Evolutionary conservation across 2,329 filamentous ascomycete genomes (phyloP).

Genomic region (Paraphoma chrysanthemicola): DNA sequence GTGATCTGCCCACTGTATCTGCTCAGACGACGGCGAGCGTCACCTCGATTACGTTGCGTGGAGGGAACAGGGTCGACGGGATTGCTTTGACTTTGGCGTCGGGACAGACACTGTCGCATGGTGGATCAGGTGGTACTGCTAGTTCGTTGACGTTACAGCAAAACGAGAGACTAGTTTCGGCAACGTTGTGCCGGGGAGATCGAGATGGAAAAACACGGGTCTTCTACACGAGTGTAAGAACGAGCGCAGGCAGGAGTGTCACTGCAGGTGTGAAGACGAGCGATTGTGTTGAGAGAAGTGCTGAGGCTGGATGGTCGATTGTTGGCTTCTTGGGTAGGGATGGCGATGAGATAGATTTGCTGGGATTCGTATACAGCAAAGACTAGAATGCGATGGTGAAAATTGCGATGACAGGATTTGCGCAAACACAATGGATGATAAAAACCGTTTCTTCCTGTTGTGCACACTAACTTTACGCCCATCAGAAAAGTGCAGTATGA

Average conservation of each 20-base stretch:
- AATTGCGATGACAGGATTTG: not conserved
- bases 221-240: constrained; percentile 64
- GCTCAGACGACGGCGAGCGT: constrained; percentile 26
- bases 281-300: constrained; percentile 57
- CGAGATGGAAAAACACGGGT: constrained; percentile 57
- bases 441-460: too few relatives aligned
- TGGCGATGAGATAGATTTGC: constrained; percentile 64
- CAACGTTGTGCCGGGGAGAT: constrained; percentile 60
- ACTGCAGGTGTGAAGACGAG: constrained; percentile 54
- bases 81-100: constrained; percentile 58
- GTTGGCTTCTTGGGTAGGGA: constrained; percentile 61
- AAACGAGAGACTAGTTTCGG: constrained; percentile 59
- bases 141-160: constrained; percentile 53
- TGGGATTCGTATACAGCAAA: constrained; percentile 50
- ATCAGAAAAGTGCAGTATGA: not conserved
- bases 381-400: not conserved
- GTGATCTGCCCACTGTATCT: constrained; percentile 56
- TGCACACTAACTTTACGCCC: too few relatives aligned
- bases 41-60: constrained; percentile 55
- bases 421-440: too few relatives aligned
- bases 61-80: constrained; percentile 59
- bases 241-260: constrained; percentile 57
- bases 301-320: constrained; percentile 59
- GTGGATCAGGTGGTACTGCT: constrained; percentile 59
- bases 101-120: constrained; percentile 60